Base-by-base conservation (phyloP, 2,329 filamentous ascomycete species). In the Cyphellophora europaea region DNA sequence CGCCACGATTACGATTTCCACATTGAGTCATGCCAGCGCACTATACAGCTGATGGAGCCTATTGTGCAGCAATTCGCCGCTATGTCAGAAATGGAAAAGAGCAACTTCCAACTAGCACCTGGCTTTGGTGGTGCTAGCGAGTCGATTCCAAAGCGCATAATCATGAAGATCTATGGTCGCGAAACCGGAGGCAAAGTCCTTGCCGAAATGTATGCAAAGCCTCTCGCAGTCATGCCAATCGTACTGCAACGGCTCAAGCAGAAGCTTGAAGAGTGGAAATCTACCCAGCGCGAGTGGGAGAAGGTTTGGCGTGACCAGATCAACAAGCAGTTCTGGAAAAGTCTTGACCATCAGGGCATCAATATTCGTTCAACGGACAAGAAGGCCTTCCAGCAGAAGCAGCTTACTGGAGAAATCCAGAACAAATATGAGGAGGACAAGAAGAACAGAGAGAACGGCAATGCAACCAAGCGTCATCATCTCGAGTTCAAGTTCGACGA, bases 1-100 rank as follows among this genome's bases (percentile, higher is more conserved):
- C 82, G 91, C 4, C 91, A 98, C 54, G 91, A 98, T 54, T 98
- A 98, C 51, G 91, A 98, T 58, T 94, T 93, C 62, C 91, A 95
- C 54, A 96, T 98, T 35, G 91, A 98, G 61, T 84, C 86, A 6
- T 94, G 91, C 53, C 76, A 82, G 41, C 88, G 93, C 48, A 95
- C 91, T 32, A 93, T 98, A 40, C 91, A 96, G 59, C 77, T 98
- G 4, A 75, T 98, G 27, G 89, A 96, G 56, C 91, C 91, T 0
- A 85, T 96, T 39, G 87, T 86, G 2, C 87, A 93, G 53, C 82
- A 93, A 52, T 83, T 98, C 59, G 70, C 88, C 11, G 79, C 82
- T 27, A 81, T 95, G 72, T 73, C 72, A 6, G 69, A 84, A 5
- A 62, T 72, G 3, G 87, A 94, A 51, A 70, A 84, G 29, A 70